Base-by-base conservation (phyloP, 306 rosid species). In the barrel medic (Medicago truncatula) region DNA sequence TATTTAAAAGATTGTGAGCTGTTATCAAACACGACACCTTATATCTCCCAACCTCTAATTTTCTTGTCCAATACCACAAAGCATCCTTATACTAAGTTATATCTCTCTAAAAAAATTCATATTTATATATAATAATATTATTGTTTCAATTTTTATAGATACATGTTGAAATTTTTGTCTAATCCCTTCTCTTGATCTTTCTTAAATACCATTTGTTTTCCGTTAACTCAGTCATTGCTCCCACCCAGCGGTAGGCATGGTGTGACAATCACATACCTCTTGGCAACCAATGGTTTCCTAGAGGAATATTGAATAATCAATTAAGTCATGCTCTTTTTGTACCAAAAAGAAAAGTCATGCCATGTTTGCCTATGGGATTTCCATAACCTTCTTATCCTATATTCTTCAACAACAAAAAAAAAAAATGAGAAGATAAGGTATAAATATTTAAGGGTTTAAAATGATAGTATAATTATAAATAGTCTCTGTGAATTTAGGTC, bases 221-320 rank as follows among this genome's bases (percentile, higher is more conserved):
- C 60, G 23, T 54, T 18, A 54, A 54, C 60, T 54, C 6, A 54
- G 28, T 4, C 60, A 17, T 8, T 54, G 13, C 60, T 54, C 21
- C 60, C 25, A 54, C 60, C 28, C 12, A 54, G 11, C 28, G 61
- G 61, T 9, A 54, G 74, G 80, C 47, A 54, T 23, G 41, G 25
- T 25, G 60, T 67, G 18, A 39, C 49, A 54, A 76, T 78, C 53
- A 77, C 53, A 77, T 46, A 8, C 15, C 46, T 69, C 38, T 59
- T 47, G 9, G 6, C 11, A 77, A 61, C 70, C 43, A 69, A 59
- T 69, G 14, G 39, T 44, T 43, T 17, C 10, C 20, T 41, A 57
- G 44, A 66, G 59, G 36, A 66, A 39, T 66, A n/a, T 52, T 52
- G 21, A 59, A 11, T 23, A 58, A 58, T 46, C 2, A 67, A 16